Base-by-base conservation (phyloP, 2,329 filamentous ascomycete genomes). In the Fusarium sp. region DNA sequence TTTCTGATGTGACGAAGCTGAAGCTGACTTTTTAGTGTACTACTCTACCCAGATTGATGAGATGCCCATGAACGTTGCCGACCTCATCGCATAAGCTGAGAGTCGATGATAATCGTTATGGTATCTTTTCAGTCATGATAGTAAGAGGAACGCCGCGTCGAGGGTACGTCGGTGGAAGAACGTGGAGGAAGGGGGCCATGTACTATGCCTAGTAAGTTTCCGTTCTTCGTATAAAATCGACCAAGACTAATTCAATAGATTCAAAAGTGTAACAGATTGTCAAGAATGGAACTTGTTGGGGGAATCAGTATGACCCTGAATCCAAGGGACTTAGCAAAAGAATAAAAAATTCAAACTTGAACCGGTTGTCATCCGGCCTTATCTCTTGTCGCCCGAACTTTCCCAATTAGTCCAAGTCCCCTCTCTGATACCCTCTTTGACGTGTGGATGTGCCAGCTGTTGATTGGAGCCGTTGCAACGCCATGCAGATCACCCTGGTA, bases 21-120 rank as follows among this genome's bases (percentile, higher is more conserved):
- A 51, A 59, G 60, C 82, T 85, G 69, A 85, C 67, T 18, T 50
- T 57, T 40, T 69, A 94, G 91, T 97, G 77, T 97, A 97, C 84
- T 97, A 97, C 83, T 97, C 93, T 17, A 97, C 95, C 46, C 95
- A 98, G 84, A 97, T 98, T 74, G 95, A 98, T 75, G 95, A 98
- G 85, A 98, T 98, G 95, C 95, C 95, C 18, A 98, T 98, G 95
- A 98, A 98, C 78, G 93, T 93, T 78, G 88, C 87, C 75, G 87
- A 88, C 72, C 83, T 90, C 28, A 86, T 86, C 62, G 79, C 85
- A 36, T 88, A 82, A 80, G 46, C 20, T 15, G 17, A 20, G 22
- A 31, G 26, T 7, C 11, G 4, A 17, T 42, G 22, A 24, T 18
- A 45, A 11, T 18, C 28, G 17, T 43, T 7, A 49, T 50, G 13